Conservation (phyloP, 2,329 filamentous ascomycete species). For the Cladosporium sp. region DNA sequence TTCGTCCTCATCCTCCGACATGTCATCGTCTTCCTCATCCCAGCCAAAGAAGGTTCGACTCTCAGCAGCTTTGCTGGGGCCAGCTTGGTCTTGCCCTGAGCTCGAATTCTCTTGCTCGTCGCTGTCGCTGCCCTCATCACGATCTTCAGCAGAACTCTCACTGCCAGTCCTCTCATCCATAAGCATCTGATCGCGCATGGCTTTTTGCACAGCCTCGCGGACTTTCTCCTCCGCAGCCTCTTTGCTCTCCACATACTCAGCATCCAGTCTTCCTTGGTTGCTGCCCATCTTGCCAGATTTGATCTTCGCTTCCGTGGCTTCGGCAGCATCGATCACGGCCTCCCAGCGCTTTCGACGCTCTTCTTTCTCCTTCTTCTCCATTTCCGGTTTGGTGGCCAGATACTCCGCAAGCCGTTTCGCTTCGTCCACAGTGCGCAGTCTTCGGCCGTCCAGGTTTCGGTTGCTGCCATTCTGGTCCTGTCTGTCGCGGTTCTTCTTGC, state of each 20-base stretch:
- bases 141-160: slow-evolving; percentile 45
- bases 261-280: slow-evolving; percentile 65
- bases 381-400: slow-evolving; percentile 90
- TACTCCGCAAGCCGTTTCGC: slow-evolving; percentile 95
- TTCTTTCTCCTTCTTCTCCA: slow-evolving; percentile 93
- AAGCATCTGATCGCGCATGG: slow-evolving; percentile 62
- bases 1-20: slow-evolving; percentile 49
- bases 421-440: slow-evolving; percentile 88
- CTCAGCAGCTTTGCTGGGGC: slow-evolving; percentile 39
- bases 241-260: slow-evolving; percentile 93
- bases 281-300: slow-evolving; percentile 67
- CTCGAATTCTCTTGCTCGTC: slow-evolving; percentile 34
- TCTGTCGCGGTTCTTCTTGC: slow-evolving; percentile 81
- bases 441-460: slow-evolving; percentile 86
- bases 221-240: slow-evolving; percentile 86
- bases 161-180: slow-evolving; percentile 48
- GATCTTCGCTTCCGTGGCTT: slow-evolving; percentile 80
- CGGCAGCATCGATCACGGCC: slow-evolving; percentile 80
- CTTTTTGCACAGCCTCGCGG: slow-evolving; percentile 69
- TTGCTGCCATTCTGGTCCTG: slow-evolving; percentile 78
- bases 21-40: slow-evolving; percentile 63
- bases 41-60: slow-evolving; percentile 68
- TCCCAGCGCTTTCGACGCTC: slow-evolving; percentile 82
- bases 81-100: slow-evolving; percentile 32
- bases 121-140: slow-evolving; percentile 41